Conservation (phyloP, 345 rosid genomes). For the Pistacia vera region DNA sequence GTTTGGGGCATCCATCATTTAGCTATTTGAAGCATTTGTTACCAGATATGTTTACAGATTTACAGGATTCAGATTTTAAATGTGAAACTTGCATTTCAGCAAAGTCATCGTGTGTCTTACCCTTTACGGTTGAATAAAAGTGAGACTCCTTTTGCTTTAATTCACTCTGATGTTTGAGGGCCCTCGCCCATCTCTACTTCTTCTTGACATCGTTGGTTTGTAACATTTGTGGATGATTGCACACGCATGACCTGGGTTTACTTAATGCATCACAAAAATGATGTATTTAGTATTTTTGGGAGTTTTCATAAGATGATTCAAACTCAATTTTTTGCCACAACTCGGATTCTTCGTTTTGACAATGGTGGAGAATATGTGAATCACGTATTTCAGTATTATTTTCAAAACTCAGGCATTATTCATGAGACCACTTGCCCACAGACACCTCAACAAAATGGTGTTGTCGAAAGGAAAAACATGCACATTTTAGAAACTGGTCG, state of each 20-base stretch:
- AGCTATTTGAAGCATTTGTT: constrained; percentile 12
- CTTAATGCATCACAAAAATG: constrained; percentile 2
- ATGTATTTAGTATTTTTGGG: neutral
- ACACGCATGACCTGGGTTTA: constrained; percentile 7
- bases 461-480: neutral
- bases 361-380: too few relatives aligned
- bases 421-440: neutral
- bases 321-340: neutral
- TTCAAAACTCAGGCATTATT: too few relatives aligned
- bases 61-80: neutral
- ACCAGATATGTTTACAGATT: neutral
- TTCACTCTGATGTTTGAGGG: too few relatives aligned
- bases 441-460: constrained; percentile 4
- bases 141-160: too few relatives aligned
- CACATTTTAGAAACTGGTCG: constrained; percentile 1
- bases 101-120: neutral
- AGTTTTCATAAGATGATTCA: neutral
- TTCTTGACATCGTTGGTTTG: too few relatives aligned
- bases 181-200: too few relatives aligned
- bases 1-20: too few relatives aligned
- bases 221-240: constrained; percentile 16
- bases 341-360: neutral
- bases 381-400: too few relatives aligned
- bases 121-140: neutral
- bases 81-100: neutral